A percentile compares a stretch with the other conserved stretches of the same genome.
phyloP scores from a whole-genome alignment of 805 yeast genomes.

The Zygosaccharomyces kombuchaensis region DNA sequence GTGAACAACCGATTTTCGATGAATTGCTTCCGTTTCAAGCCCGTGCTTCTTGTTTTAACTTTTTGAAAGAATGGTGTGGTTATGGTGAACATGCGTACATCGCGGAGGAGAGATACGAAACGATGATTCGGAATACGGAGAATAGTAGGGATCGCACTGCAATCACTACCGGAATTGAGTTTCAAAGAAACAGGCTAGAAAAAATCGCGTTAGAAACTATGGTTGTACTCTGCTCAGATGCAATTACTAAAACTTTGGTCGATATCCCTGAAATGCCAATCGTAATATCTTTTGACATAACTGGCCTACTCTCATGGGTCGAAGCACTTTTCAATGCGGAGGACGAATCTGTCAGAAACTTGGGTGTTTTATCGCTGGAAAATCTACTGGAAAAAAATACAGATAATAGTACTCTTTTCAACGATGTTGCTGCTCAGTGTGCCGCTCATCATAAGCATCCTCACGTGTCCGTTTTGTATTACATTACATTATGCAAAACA shows the following conservation, averaged over 20 bases:
- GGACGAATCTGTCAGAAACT: constrained; percentile 50
- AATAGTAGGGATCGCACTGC: constrained; percentile 45
- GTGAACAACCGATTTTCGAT: constrained; percentile 38
- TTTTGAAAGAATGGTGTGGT: constrained; percentile 92
- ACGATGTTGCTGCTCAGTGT: constrained; percentile 68
- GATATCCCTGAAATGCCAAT: constrained; percentile 33
- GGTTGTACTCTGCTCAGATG: constrained; percentile 78
- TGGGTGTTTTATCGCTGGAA: constrained; percentile 68
- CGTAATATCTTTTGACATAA: constrained; percentile 64
- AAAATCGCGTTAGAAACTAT: constrained; percentile 73
- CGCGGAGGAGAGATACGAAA: constrained; percentile 61
- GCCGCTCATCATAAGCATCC: constrained; percentile 50
- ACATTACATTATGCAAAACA: constrained; percentile 64
- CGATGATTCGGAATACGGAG: constrained; percentile 46
- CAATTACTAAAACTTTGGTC: constrained; percentile 46
- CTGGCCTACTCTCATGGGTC: constrained; percentile 74
- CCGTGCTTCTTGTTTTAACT: constrained; percentile 74
- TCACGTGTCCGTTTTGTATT: constrained; percentile 62
- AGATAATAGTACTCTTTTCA: constrained; percentile 45
- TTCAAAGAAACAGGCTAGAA: constrained; percentile 68
- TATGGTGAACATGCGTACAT: constrained; percentile 62
- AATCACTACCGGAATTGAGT: constrained; percentile 66
- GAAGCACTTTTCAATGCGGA: constrained; percentile 60
- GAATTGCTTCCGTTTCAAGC: constrained; percentile 83
- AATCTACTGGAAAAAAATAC: constrained; percentile 62